Conservation (phyloP, 2,329 filamentous ascomycete species). For the Dactylellina drechsleri region DNA sequence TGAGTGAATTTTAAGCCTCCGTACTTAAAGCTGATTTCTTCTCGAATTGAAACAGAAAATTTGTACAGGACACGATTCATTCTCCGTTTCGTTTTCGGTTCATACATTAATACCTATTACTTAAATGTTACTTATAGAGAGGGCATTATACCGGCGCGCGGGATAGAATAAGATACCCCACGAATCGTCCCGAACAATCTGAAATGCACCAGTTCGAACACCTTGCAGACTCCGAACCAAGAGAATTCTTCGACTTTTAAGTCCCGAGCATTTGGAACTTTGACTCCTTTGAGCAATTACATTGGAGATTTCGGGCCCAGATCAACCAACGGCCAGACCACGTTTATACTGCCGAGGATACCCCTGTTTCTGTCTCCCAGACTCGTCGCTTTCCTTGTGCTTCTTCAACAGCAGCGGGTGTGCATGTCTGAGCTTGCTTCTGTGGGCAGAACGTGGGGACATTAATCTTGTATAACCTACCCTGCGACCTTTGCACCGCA, state of each 20-base stretch:
- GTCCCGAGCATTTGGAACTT: conserved; percentile 27
- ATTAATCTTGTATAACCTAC: conserved; percentile 46
- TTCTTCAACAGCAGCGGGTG: conserved; percentile 22
- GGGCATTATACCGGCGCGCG: no score
- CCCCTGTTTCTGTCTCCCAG: conserved; percentile 30
- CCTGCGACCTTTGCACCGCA: conserved; percentile 19
- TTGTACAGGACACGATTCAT: no score
- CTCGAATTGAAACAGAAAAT: neutral
- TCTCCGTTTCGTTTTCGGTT: no score
- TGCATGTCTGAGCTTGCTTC: conserved; percentile 34
- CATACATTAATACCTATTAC: no score
- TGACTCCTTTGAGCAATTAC: conserved; percentile 36
- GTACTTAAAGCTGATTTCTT: no score
- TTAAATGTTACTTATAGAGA: no score
- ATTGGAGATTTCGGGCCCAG: conserved; percentile 28
- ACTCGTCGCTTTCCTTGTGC: conserved; percentile 5
- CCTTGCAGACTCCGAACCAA: conserved; percentile 17
- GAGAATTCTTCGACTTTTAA: conserved; percentile 16
- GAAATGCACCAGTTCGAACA: conserved; percentile 15
- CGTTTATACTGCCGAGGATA: conserved; percentile 40
- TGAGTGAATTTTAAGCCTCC: no score
- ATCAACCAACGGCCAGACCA: conserved; percentile 53
- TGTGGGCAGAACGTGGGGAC: conserved; percentile 41
- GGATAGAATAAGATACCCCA: conserved; percentile 12
- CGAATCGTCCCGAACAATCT: conserved; percentile 36